Percentiles rank a stretch among this genome's conserved stretches.
phyloP scores from a whole-genome alignment of 345 rosid genomes.

The Gossypium bickii region DNA sequence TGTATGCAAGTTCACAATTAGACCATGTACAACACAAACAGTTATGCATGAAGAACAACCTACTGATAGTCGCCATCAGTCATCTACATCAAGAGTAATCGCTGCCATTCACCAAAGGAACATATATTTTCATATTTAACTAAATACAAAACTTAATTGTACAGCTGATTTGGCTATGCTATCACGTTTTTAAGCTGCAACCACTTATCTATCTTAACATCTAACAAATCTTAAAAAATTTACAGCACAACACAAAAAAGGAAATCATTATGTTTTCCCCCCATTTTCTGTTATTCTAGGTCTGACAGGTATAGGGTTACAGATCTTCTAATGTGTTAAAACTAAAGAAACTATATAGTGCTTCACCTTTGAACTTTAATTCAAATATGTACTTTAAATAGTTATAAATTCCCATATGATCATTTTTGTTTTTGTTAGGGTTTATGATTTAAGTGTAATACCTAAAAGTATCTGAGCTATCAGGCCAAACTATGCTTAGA shows the following conservation, averaged over 20 bases:
- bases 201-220: neutral
- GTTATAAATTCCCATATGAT: neutral
- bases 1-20: constrained; percentile 12
- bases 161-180: neutral
- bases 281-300: neutral
- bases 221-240: neutral
- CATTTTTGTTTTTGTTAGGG: neutral
- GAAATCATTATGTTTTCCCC: neutral
- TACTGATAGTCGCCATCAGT: neutral
- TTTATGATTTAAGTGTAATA: neutral
- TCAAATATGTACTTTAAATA: neutral
- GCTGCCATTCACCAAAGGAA: neutral
- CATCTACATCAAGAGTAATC: neutral
- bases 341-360: neutral
- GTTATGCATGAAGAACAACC: neutral
- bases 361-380: neutral
- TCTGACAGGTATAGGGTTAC: neutral
- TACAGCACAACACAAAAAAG: neutral
- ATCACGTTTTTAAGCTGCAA: neutral
- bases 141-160: neutral
- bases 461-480: neutral
- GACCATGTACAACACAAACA: constrained; percentile 5
- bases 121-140: neutral
- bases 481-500: neutral
- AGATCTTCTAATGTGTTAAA: neutral